A percentile compares a stretch with the other conserved stretches of the same genome.
phyloP scores from a whole-genome alignment of 768 basidiomycete species.

The Leccinum incarnatum region DNA sequence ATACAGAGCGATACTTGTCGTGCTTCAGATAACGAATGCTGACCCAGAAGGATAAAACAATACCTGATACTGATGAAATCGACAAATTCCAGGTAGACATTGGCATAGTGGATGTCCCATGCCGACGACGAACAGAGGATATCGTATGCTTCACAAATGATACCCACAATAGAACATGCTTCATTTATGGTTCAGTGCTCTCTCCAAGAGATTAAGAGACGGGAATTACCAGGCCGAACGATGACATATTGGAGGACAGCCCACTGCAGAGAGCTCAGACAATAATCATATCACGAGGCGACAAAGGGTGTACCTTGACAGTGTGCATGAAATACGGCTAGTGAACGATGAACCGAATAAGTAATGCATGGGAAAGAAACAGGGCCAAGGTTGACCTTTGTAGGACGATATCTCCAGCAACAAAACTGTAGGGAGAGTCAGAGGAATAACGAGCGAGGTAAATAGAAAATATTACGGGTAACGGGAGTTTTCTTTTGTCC shows the following conservation, averaged over 20 bases:
- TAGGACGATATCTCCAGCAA: conserved; percentile 78
- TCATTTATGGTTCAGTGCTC: conserved; percentile 7
- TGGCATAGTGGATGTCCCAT: conserved; percentile 59
- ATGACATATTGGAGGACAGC: conserved; percentile 87
- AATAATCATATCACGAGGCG: not conserved
- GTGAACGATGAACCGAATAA: conserved; percentile 6
- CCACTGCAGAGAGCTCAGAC: conserved; percentile 51
- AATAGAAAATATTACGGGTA: conserved; percentile 49
- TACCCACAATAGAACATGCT: conserved; percentile 61
- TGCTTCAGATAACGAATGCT: not conserved
- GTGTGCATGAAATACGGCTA: conserved; percentile 89
- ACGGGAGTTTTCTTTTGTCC: conserved; percentile 69
- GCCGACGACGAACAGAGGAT: conserved; percentile 68
- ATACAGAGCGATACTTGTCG: conserved; percentile 72
- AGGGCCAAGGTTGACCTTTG: conserved; percentile 48
- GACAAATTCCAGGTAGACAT: conserved; percentile 66
- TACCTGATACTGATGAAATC: conserved; percentile 85
- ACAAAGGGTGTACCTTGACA: conserved; percentile 54
- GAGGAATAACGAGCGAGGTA: not conserved
- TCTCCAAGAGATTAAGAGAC: not conserved
- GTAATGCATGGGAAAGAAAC: not conserved
- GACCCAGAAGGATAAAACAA: conserved; percentile 4
- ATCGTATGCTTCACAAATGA: conserved; percentile 66
- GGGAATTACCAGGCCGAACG: conserved; percentile 49
- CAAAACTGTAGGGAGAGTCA: conserved; percentile 53